Conservation (phyloP, 1,284 basidiomycete species). For the Earliella scabrosa region DNA sequence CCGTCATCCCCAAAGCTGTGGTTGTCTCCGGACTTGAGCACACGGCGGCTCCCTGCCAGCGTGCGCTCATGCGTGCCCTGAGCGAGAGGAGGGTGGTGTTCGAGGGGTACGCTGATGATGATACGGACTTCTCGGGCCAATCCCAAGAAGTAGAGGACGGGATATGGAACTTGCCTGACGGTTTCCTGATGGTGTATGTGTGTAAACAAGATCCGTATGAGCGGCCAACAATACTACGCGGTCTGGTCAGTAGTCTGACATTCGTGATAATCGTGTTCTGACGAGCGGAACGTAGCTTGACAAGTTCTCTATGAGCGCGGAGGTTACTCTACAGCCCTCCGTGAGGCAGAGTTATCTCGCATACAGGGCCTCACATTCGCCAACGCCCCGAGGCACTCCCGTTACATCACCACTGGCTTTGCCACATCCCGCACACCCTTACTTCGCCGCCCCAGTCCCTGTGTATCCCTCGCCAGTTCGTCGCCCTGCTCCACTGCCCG, state of each 20-base stretch:
- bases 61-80: conserved; percentile 59
- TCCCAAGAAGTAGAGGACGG: conserved; percentile 37
- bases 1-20: conserved; percentile 60
- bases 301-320: conserved; percentile 75
- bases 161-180: conserved; percentile 64
- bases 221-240: conserved; percentile 64
- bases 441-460: conserved; percentile 30
- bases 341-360: conserved; percentile 31
- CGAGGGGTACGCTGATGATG: conserved; percentile 34
- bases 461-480: conserved; percentile 28
- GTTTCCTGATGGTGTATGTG: conserved; percentile 75
- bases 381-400: conserved; percentile 32
- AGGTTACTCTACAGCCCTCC: conserved; percentile 40
- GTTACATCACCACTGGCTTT: conserved; percentile 43
- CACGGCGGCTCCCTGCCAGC: conserved; percentile 57
- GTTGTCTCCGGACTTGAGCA: conserved; percentile 74
- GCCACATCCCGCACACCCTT: conserved; percentile 34
- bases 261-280: too few species aligned
- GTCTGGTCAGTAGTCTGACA: conserved; percentile 49
- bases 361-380: conserved; percentile 26
- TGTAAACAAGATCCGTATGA: conserved; percentile 65
- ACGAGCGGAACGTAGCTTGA: too few species aligned
- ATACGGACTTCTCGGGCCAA: conserved; percentile 32
- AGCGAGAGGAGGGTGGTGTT: conserved; percentile 55
- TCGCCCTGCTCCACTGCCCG: conserved; percentile 22